A percentile compares a stretch with the other conserved stretches of the same genome.
phyloP scores from a whole-genome alignment of 345 rosid species.

The Pelargonium nanum region DNA sequence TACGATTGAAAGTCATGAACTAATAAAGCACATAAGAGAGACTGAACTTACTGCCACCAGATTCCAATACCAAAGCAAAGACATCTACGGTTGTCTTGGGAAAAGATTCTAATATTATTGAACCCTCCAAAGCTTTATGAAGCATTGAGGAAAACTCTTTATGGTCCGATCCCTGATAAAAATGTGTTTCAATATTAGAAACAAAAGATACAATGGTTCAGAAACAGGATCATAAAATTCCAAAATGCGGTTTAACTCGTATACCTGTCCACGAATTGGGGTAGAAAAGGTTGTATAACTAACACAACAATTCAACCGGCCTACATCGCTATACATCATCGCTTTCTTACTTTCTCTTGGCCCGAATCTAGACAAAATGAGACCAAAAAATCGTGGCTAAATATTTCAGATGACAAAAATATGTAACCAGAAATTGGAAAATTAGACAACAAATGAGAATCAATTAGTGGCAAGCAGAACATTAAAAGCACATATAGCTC shows the following conservation, averaged over 20 bases:
- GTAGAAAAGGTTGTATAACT: constrained; percentile 82
- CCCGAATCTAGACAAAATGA: constrained; percentile 52
- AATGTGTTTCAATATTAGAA: constrained; percentile 9
- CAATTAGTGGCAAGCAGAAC: not conserved
- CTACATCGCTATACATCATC: constrained; percentile 73
- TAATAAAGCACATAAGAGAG: constrained; percentile 3
- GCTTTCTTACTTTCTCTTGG: constrained; percentile 99
- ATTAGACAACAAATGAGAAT: not conserved
- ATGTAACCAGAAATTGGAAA: not conserved
- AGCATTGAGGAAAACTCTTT: constrained; percentile 80
- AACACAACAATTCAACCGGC: constrained; percentile 74
- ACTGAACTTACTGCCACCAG: constrained; percentile 82
- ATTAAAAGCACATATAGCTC: not conserved
- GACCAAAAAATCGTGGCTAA: constrained; percentile 3
- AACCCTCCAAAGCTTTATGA: constrained; percentile 89
- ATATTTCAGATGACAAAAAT: not conserved
- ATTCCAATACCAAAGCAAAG: constrained; percentile 86
- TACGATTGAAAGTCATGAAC: not conserved
- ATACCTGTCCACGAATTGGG: constrained; percentile 64
- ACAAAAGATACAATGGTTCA: not conserved
- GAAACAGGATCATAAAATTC: not conserved
- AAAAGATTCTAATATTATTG: constrained; percentile 67
- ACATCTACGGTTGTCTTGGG: constrained; percentile 96
- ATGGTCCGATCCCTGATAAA: constrained; percentile 57
- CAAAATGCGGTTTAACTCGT: not conserved